Evolutionary conservation across 2,329 filamentous ascomycete genomes (phyloP), one percentile per base, ranked within the genome.

Genomic region (Pseudocercospora ulei): DNA sequence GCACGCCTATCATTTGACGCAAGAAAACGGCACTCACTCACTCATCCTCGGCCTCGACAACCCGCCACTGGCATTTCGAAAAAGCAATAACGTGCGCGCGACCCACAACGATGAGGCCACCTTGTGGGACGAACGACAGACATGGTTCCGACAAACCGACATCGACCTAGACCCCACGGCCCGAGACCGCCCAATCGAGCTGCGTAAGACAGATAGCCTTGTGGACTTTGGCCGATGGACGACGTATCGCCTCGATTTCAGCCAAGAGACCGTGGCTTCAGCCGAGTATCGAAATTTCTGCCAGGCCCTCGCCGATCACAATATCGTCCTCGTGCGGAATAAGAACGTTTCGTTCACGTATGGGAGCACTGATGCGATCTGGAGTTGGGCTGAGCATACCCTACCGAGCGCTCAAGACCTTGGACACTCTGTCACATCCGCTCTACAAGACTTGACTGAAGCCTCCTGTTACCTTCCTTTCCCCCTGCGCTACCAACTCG

Each of bases 401-500:
- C 11, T 8, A 4, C 9, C 26, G 4, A 16, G 24, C 4, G 25
- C 35, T 3, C 18, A 33, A 22, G 30, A 20, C 18, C n/a, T 11
- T 8, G 30, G 18, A n/a, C 7, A 19, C 3, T 43, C 48, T 3
- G 43, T 28, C 14, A 35, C 44, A 2, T 41, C 43, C 7, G 46
- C 47, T 8, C 13, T 57, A 22, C 47, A 50, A 18, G 9, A 53
- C 19, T 46, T 46, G 19, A 22, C 39, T 5, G 46, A 45, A 9
- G 41, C 38, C 6, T 33, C 20, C 5, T 26, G 40, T 7, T 44
- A 61, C 13, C 58, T 66, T 2, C 46, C 65, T 0, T 95, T 86
- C 45, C 64, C 76, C 1, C 74, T 94, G 1, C 74, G 84, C 9
- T 98, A 96, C 56, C 86, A 94, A 57, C 72, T 98, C 0, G 88